These are phyloP conservation scores for Elongisporangium anandrum DNA, from an alignment of 352 stramenopile genomes.

Conservation along the genomic window DNA sequence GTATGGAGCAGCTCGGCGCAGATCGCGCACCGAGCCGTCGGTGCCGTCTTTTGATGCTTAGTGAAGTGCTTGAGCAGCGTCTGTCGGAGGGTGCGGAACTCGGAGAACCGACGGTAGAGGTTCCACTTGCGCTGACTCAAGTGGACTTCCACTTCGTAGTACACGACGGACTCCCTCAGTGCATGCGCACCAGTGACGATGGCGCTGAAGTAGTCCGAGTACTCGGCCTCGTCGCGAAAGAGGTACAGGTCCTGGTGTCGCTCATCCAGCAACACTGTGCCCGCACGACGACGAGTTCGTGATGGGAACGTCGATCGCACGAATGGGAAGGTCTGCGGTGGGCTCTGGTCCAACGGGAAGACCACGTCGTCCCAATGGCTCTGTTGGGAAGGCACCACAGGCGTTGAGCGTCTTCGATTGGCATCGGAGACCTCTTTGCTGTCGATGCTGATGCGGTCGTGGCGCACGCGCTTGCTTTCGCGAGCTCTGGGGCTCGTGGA, in stretches of 20 bases:
- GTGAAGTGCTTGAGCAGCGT: conserved; percentile 61
- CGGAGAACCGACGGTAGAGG: conserved; percentile 62
- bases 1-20: conserved; percentile 61
- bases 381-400: not conserved
- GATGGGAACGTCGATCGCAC: not conserved
- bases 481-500: not conserved
- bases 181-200: conserved; percentile 38
- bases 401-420: not conserved
- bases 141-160: conserved; percentile 65
- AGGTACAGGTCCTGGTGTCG: conserved; percentile 35
- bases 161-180: conserved; percentile 51
- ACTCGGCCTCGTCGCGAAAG: conserved; percentile 73
- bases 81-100: conserved; percentile 54
- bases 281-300: not conserved
- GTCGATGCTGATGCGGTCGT: not conserved
- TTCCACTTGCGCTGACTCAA: conserved; percentile 62
- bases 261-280: conserved; percentile 29
- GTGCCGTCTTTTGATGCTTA: conserved; percentile 16
- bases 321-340: not conserved
- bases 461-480: not conserved
- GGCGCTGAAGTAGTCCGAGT: conserved; percentile 70
- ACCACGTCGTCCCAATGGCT: not conserved
- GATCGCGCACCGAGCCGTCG: conserved; percentile 31
- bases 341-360: not conserved
- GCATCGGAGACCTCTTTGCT: not conserved